Base-by-base conservation (phyloP, 768 basidiomycete genomes). In the Agaricus sinodeliciosus region DNA sequence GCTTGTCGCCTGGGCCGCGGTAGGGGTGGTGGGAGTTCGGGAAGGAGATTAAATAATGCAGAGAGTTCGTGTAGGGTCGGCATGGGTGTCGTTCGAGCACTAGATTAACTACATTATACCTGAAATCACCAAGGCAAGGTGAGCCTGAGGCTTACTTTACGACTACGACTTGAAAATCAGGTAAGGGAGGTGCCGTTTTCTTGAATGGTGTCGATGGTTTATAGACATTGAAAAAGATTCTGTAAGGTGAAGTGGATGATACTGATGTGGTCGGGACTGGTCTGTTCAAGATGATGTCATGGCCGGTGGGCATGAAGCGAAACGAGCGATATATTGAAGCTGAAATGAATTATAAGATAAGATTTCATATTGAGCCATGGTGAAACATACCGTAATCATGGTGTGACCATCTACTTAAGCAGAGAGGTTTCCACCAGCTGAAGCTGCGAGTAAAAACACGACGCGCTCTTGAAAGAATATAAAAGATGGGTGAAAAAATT, bases 161-260 rank as follows among this genome's bases (percentile, higher is more conserved):
- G 2, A 94, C 87, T 1, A 90, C 89, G 16, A 96, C 69, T 47
- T 84, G 78, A 67, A 92, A 98, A 66, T 96, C 92, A 2, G 94
- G 92, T 1, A 77, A 73, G 5, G 85, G 82, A 4, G 87, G 89
- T 1, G 78, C 69, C 0, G 82, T 86, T 70, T 85, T 91, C 63
- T 81, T 85, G 71, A 84, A 95, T 7, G 87, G 75, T 0, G 91
- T 90, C 6, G 82, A 83, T 2, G 95, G 95, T 62, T 95, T 96
- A 72, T 94, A 95, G 3, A 92, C 73, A 61, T 96, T 87, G 67
- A 77, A 98, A 69, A 96, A 97, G 3, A 91, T 77, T 47, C 79
- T 72, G 65, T 94, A 97, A 0, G 87, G 86, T 1, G 84, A 61
- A 15, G 52, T 48, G 18, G 58, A 22, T 3, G 22, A 1, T 31